These are phyloP conservation scores for Mycotypha africana DNA, from an alignment of 371 early-diverging fungal genomes.

Conservation along the genomic window DNA sequence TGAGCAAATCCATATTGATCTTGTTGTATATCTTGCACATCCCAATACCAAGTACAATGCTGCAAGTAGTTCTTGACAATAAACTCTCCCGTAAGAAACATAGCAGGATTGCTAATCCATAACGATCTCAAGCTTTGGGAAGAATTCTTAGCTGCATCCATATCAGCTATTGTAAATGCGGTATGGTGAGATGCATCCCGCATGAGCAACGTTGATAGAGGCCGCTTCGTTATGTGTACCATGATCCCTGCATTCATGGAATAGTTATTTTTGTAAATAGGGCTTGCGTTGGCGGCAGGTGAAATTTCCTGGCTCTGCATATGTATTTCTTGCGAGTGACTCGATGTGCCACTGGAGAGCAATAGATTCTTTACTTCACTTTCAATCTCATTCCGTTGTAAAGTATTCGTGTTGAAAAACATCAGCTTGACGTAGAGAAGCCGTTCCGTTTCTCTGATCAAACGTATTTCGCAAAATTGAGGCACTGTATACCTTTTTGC, in stretches of 20 bases:
- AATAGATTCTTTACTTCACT: constrained; percentile 25
- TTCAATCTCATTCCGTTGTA: constrained; percentile 22
- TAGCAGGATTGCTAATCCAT: constrained; percentile 18
- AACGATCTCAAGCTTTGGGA: neutral
- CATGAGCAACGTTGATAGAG: constrained; percentile 39
- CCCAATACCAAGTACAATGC: constrained; percentile 62
- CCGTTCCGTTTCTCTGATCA: constrained; percentile 23
- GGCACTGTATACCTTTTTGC: constrained; percentile 2
- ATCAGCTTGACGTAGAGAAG: constrained; percentile 17
- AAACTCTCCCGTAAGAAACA: constrained; percentile 31
- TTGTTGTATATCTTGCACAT: constrained; percentile 37
- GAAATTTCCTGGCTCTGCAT: neutral
- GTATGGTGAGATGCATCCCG: constrained; percentile 37
- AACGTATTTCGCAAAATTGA: constrained; percentile 26
- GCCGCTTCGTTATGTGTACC: constrained; percentile 34
- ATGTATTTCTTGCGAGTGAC: neutral
- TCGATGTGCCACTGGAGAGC: too few relatives aligned
- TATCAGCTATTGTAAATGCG: neutral
- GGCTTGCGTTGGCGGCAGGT: neutral
- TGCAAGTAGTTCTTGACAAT: constrained; percentile 56
- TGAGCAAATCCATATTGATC: constrained; percentile 28
- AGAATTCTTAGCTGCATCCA: neutral
- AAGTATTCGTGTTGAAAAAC: constrained; percentile 45
- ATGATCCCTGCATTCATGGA: constrained; percentile 3
- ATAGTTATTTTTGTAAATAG: neutral